phyloP scores from a whole-genome alignment of 192 early-diverging fungal genomes.

The Coemansia sp. region DNA sequence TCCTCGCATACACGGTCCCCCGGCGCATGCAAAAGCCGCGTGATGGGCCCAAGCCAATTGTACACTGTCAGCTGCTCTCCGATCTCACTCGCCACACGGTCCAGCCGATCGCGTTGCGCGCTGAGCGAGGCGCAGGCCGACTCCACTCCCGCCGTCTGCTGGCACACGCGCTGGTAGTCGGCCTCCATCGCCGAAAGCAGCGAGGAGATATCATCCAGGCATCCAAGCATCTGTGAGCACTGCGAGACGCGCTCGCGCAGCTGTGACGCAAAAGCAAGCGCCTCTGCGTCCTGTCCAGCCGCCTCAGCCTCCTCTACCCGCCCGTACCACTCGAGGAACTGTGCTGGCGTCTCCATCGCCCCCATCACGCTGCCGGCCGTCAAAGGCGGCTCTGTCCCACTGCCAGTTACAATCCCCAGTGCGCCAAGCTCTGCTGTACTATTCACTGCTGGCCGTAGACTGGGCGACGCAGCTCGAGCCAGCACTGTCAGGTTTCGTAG shows the following conservation, averaged over 20 bases:
- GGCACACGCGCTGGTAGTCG: slow-evolving; percentile 81
- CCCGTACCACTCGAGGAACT: slow-evolving; percentile 97
- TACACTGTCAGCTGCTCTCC: slow-evolving; percentile 73
- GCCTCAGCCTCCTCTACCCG: slow-evolving; percentile 81
- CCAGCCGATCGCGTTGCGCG: slow-evolving; percentile 45
- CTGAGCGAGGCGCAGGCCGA: slow-evolving; percentile 80
- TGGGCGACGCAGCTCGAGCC: not conserved
- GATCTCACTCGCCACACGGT: slow-evolving; percentile 60
- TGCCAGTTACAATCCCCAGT: slow-evolving; percentile 5
- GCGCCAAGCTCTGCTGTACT: not conserved
- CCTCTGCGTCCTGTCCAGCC: slow-evolving; percentile 75
- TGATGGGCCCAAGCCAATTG: slow-evolving; percentile 82
- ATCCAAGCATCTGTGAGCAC: slow-evolving; percentile 57
- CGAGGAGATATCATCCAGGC: slow-evolving; percentile 61
- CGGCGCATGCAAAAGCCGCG: slow-evolving; percentile 77
- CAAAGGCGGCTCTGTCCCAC: not conserved
- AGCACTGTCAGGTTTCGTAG: slow-evolving; percentile 26
- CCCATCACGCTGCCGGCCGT: slow-evolving; percentile 20
- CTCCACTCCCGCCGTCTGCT: slow-evolving; percentile 77
- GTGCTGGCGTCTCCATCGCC: slow-evolving; percentile 84
- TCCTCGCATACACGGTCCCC: slow-evolving; percentile 85
- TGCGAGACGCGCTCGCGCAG: slow-evolving; percentile 12
- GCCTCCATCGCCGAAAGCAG: slow-evolving; percentile 68
- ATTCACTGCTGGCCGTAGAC: slow-evolving; percentile 1
- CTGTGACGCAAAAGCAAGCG: slow-evolving; percentile 70